Base-by-base conservation (phyloP, 805 yeast genomes). In the Ogataea wickerhamii region DNA sequence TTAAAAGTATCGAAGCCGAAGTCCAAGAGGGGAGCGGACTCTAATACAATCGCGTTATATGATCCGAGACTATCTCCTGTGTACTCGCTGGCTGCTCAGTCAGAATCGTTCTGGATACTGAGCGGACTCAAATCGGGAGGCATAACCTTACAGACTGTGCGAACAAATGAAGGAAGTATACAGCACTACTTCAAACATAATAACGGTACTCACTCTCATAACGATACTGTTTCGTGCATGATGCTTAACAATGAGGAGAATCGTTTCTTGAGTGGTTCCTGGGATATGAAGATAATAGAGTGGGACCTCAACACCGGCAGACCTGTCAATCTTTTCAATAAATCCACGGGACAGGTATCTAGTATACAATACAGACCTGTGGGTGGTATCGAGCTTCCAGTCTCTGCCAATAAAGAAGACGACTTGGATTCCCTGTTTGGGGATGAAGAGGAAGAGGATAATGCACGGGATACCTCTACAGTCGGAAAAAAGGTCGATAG, bases 221-320 rank as follows among this genome's bases (percentile, higher is more conserved):
- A 65, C 13, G 80, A 78, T 38, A 77, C 96, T 0, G 87, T 93
- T 0, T 82, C 94, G 14, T 81, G 79, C 13, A 60, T 91, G 28
- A 66, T 68, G 38, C 66, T 93, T 39, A 84, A 80, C 54, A 64
- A 70, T 23, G 63, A 63, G 6, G 91, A 91, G 51, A 73, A 73
- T 31, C 62, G 66, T 31, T 80, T 88, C 33, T 49, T 91, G 14
- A 80, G 93, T 36, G 97, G 96, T 0, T 74, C 87, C 13, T 93
- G 98, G 98, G 98, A 93, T 64, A 82, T 77, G 60, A 67, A 74
- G 16, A 72, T 91, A 1, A 59, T 78, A 5, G 76, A 81, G 46
- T 91, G 97, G 96, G 98, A 93, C 61, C 67, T 93, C 43, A 73
- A 86, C 48, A 74, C 82, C 0, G 96, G 97, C 1, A 60, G 66